Base-by-base conservation (phyloP, 164 flowering plant species). In the Aristolochia contorta region DNA sequence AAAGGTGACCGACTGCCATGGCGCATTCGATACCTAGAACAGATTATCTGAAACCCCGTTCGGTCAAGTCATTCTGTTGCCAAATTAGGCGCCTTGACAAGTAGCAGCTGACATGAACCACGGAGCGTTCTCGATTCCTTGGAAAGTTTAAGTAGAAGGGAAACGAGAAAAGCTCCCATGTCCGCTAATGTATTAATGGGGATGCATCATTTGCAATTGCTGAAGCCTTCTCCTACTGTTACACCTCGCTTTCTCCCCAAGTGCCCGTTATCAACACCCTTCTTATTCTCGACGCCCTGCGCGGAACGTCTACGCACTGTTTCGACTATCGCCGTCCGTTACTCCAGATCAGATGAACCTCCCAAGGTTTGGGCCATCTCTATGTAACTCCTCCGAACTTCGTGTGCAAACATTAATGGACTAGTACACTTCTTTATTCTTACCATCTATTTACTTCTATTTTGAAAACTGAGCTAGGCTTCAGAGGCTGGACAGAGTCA, bases 201-300 rank as follows among this genome's bases (percentile, higher is more conserved):
- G 64, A 70, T 79, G 57, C 59, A 69, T 59, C 78, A 78, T 18
- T 59, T 77, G 32, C 85, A 72, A 50, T 69, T 76, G 57, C 74
- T 76, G 55, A 69, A 64, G 14, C 68, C 62, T 47, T 58, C 71
- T 51, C 47, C 60, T 20, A 14, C 18, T 2, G 41, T 25, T 13
- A 16, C 41, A 61, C 72, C 12, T 67, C 66, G 16, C 12, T 65
- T 57, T 66, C 46, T 47, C 9, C 64, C 59, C 65, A 60, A 27
- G 3, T 27, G 5, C 56, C 12, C 61, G 60, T 52, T 4, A 65
- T 60, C 69, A 58, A 53, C 23, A 30, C 20, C 54, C 69, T 56
- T 65, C 6, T 55, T 15, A 25, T 2, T 30, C 41, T 32, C 32
- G 9, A 55, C 33, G 19, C 43, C 16, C 58, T 25, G 14, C 16